These are phyloP conservation scores for Calocera viscosa DNA, from an alignment of 768 basidiomycete species.

Conservation along the genomic window DNA sequence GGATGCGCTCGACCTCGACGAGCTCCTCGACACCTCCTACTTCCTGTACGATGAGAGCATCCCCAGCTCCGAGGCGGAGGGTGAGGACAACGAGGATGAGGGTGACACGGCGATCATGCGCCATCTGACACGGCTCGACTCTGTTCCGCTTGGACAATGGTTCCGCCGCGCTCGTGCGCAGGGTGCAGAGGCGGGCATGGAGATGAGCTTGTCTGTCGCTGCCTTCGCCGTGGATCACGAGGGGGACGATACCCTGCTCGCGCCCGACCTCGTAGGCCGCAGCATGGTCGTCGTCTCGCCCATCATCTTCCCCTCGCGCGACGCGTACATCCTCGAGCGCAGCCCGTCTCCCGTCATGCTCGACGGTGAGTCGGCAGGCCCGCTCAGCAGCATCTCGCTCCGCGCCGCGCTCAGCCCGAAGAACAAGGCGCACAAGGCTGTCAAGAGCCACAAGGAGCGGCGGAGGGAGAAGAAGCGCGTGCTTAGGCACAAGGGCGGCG, in stretches of 20 bases:
- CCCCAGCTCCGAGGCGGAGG: slow-evolving; percentile 1
- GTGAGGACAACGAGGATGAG: neutral
- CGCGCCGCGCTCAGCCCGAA: slow-evolving; percentile 4
- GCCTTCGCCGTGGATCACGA: neutral
- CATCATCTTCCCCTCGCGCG: neutral
- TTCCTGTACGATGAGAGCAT: slow-evolving; percentile 8
- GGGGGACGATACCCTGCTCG: neutral
- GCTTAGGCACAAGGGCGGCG: neutral
- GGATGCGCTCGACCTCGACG: neutral
- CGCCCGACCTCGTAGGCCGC: neutral
- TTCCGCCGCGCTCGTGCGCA: slow-evolving; percentile 4
- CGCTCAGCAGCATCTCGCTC: neutral
- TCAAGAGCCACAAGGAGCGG: slow-evolving; percentile 4
- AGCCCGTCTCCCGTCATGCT: neutral
- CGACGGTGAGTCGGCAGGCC: neutral
- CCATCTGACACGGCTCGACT: slow-evolving; percentile 4
- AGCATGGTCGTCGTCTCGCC: slow-evolving; percentile 6
- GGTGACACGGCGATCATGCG: neutral
- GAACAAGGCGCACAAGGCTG: neutral
- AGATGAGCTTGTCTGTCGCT: neutral
- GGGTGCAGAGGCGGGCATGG: slow-evolving; percentile 1
- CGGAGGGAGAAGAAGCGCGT: slow-evolving; percentile 4
- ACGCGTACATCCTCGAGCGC: neutral
- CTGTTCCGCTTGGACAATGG: neutral
- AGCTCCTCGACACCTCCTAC: slow-evolving; percentile 3